Evolutionary conservation across 495 filamentous ascomycete species (phyloP).

Genomic region (Talaromyces proteolyticus): DNA sequence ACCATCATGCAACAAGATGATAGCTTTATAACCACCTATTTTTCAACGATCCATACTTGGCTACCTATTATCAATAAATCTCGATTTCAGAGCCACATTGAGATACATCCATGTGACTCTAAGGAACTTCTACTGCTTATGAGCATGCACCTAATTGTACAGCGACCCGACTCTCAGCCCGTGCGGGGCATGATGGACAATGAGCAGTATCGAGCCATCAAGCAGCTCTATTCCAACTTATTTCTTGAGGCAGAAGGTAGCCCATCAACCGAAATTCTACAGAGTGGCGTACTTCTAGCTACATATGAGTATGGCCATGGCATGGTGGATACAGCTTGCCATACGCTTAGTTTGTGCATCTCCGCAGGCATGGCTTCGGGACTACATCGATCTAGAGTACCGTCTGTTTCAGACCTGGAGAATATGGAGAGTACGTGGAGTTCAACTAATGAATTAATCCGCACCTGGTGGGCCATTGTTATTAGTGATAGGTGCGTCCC

Average conservation of each 20-base stretch:
- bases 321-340: neutral
- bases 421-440: neutral
- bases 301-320: neutral
- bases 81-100: neutral
- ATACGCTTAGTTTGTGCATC: neutral
- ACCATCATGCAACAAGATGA: neutral
- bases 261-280: neutral
- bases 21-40: neutral
- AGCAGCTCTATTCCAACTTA: neutral
- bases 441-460: neutral
- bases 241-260: neutral
- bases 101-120: neutral
- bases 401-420: too few species aligned
- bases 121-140: neutral
- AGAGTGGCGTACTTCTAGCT: neutral
- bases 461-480: neutral
- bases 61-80: neutral
- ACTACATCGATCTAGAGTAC: neutral
- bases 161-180: neutral
- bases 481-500: neutral
- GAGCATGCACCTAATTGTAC: neutral
- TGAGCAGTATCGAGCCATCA: neutral
- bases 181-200: neutral
- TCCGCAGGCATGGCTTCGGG: neutral
- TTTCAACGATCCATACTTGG: neutral